Conservation (phyloP, 495 filamentous ascomycete species). For the Aspergillus homomorphus region DNA sequence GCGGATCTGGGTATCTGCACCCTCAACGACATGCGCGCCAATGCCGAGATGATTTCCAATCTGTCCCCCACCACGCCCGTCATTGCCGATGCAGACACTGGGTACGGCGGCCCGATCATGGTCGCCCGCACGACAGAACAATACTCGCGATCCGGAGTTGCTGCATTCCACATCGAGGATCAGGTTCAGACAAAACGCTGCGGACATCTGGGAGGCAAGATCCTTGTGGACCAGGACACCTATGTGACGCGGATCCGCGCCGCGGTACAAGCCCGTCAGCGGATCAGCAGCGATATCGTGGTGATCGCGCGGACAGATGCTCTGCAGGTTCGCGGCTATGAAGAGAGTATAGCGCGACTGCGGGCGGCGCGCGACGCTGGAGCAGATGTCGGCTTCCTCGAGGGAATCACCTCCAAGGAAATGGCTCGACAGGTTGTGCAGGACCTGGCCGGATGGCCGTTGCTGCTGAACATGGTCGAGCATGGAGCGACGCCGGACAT, state of each 20-base stretch:
- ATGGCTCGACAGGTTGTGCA: conserved; percentile 37
- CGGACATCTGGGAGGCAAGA: conserved; percentile 62
- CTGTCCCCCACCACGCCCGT: conserved; percentile 47
- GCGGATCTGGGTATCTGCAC: conserved; percentile 63
- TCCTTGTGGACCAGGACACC: conserved; percentile 51
- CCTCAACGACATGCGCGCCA: conserved; percentile 44
- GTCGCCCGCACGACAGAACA: conserved; percentile 59
- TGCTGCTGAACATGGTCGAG: conserved; percentile 65
- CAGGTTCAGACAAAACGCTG: conserved; percentile 67
- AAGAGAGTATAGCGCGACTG: conserved; percentile 55
- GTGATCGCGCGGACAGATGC: conserved; percentile 70
- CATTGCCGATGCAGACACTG: conserved; percentile 70
- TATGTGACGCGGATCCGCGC: conserved; percentile 60
- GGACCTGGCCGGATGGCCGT: conserved; percentile 57
- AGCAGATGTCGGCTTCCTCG: conserved; percentile 64
- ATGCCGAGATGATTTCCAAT: conserved; percentile 44
- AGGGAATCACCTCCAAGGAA: conserved; percentile 37
- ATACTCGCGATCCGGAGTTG: conserved; percentile 64
- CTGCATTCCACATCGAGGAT: conserved; percentile 72
- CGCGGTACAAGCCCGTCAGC: conserved; percentile 47
- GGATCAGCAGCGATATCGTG: conserved; percentile 57
- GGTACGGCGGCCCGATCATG: conserved; percentile 64
- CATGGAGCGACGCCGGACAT: conserved; percentile 59
- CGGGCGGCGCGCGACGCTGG: conserved; percentile 54
- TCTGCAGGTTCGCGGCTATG: conserved; percentile 58